Conservation (phyloP, 441 rosid species). For the Syzygium malaccense region DNA sequence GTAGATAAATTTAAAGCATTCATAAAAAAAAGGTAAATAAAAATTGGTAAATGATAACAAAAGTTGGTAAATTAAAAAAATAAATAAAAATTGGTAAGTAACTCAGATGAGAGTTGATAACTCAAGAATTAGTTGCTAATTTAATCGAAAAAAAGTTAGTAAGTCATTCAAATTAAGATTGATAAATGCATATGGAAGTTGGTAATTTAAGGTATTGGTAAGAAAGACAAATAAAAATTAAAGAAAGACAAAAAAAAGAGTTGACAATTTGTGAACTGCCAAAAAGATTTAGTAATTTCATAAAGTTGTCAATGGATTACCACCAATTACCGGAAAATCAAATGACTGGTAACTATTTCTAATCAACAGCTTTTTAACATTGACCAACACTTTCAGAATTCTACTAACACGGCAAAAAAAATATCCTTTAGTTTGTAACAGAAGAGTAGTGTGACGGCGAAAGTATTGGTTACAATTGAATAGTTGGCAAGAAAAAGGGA, state of each 20-base stretch:
- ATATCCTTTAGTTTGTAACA: not conserved
- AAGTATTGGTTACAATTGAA: not conserved
- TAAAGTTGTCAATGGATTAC: not conserved
- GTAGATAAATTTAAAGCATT: too few species aligned
- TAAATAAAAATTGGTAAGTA: not conserved
- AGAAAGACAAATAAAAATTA: not conserved
- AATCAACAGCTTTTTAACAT: not conserved
- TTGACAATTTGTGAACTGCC: not conserved
- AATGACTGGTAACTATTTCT: not conserved
- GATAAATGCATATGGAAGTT: rapidly evolving
- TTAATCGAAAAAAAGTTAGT: not conserved
- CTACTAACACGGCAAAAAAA: not conserved
- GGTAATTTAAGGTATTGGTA: not conserved
- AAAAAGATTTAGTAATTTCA: not conserved
- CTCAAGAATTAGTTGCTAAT: not conserved
- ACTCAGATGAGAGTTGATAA: not conserved
- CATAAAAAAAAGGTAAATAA: too few species aligned
- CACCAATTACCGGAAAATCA: not conserved
- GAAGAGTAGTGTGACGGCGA: not conserved
- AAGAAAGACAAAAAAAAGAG: not conserved
- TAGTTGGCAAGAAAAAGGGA: not conserved
- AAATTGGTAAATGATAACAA: too few species aligned
- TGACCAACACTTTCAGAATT: not conserved
- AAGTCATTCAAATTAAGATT: not conserved
- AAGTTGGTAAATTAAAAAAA: too few species aligned